phyloP scores from a whole-genome alignment of 2,329 filamentous ascomycete species.

The Talaromyces rugulosus region DNA sequence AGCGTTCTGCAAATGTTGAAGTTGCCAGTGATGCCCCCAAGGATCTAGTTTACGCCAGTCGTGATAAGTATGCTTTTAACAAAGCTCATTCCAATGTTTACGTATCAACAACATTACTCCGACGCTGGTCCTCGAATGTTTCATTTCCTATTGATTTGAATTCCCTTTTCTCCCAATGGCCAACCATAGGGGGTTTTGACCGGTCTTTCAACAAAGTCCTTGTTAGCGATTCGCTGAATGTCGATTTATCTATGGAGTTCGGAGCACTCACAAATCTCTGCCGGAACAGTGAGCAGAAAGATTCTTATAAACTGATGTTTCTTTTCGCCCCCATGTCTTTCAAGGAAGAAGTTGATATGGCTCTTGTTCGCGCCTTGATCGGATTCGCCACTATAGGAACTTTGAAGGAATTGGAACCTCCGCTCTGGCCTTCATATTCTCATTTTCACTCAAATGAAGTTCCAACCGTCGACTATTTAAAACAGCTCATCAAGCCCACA shows the following conservation, averaged over 20 bases:
- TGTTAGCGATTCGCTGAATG: conserved; percentile 37
- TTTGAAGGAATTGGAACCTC: conserved; percentile 36
- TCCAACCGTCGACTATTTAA: conserved; percentile 11
- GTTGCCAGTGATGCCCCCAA: too few species aligned
- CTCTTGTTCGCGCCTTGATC: conserved; percentile 40
- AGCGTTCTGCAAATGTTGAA: neutral
- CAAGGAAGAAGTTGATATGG: conserved; percentile 32
- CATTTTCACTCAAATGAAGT: conserved; percentile 5
- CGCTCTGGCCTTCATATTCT: conserved; percentile 30
- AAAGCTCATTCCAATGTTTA: neutral
- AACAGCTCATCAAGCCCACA: neutral
- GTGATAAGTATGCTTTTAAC: neutral
- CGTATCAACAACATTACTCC: neutral
- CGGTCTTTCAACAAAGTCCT: conserved; percentile 25
- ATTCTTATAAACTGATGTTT: conserved; percentile 39
- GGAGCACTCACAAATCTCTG: conserved; percentile 40
- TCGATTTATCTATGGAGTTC: conserved; percentile 39
- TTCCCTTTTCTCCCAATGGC: conserved; percentile 27
- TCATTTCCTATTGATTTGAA: conserved; percentile 18
- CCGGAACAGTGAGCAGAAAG: conserved; percentile 16
- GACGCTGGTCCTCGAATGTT: neutral
- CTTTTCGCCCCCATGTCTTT: conserved; percentile 44
- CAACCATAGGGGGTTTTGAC: conserved; percentile 37
- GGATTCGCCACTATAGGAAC: conserved; percentile 41
- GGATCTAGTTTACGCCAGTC: neutral